Conservation (phyloP, 1,284 basidiomycete species). For the Sanghuangporus weigelae region DNA sequence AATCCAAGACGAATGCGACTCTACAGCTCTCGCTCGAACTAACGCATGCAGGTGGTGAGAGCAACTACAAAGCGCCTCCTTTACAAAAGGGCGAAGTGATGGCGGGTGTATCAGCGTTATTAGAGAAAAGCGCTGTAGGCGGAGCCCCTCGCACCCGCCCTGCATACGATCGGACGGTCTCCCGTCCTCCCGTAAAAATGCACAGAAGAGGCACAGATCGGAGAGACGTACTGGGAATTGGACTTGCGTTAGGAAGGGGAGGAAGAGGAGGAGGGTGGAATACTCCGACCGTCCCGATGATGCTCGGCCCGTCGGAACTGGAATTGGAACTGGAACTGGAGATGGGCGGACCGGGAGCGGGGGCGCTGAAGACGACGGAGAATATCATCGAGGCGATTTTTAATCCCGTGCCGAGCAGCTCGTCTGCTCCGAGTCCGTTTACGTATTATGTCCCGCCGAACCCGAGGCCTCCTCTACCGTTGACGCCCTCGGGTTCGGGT, state of each 20-base stretch:
- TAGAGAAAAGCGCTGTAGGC: slow-evolving; percentile 49
- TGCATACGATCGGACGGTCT: not conserved
- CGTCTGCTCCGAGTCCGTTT: slow-evolving; percentile 48
- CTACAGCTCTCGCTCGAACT: slow-evolving; percentile 66
- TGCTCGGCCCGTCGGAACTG: not conserved
- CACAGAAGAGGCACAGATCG: slow-evolving; percentile 3
- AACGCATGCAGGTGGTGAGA: slow-evolving; percentile 52
- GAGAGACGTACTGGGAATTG: not conserved
- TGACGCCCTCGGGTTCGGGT: not conserved
- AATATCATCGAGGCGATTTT: slow-evolving; percentile 71
- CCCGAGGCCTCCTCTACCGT: not conserved
- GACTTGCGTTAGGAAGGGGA: not conserved
- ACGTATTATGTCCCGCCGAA: slow-evolving; percentile 39
- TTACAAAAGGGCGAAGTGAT: slow-evolving; percentile 67
- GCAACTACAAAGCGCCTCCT: slow-evolving; percentile 57
- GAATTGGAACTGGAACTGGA: slow-evolving; percentile 8
- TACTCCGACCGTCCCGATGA: too few species aligned
- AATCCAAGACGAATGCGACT: slow-evolving; percentile 77
- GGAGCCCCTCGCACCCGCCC: slow-evolving; percentile 40
- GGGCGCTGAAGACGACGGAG: slow-evolving; percentile 48
- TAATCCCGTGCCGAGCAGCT: slow-evolving; percentile 54
- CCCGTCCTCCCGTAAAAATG: not conserved
- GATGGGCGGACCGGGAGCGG: not conserved
- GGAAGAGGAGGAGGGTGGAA: not conserved
- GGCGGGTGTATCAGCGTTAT: slow-evolving; percentile 55